These are phyloP conservation scores for Stromatinia cepivora DNA, from an alignment of 2,329 filamentous ascomycete genomes.

Conservation along the genomic window DNA sequence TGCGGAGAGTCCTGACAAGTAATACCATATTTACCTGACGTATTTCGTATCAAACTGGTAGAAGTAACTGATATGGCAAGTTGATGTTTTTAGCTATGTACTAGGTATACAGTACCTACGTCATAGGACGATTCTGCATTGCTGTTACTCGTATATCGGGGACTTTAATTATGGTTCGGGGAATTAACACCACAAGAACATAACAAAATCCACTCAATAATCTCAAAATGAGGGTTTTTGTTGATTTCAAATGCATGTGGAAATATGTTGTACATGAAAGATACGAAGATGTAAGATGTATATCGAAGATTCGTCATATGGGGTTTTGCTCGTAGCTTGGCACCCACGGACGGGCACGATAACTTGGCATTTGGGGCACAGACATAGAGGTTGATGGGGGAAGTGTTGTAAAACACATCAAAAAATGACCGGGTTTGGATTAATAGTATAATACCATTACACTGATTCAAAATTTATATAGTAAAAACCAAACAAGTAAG, in stretches of 20 bases:
- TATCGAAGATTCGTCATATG: background rate
- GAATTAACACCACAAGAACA: background rate
- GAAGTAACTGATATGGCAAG: background rate
- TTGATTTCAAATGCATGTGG: background rate
- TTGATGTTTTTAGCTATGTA: background rate
- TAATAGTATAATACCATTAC: too few relatives aligned
- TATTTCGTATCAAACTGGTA: background rate
- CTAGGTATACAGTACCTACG: background rate
- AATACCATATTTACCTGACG: background rate
- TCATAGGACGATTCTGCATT: background rate
- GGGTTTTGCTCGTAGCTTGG: background rate
- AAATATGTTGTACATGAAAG: background rate
- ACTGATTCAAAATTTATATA: too few relatives aligned
- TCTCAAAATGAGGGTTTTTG: background rate
- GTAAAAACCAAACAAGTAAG: too few relatives aligned
- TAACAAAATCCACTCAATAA: background rate
- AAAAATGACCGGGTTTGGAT: too few relatives aligned
- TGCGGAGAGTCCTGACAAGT: slow-evolving; percentile 6
- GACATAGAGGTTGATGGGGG: too few relatives aligned
- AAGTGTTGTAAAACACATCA: too few relatives aligned
- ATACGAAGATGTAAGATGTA: background rate
- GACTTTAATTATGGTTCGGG: too few relatives aligned
- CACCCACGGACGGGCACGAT: background rate
- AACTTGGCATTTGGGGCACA: too few relatives aligned
- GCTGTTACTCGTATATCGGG: background rate